Percentiles rank a stretch among this genome's conserved stretches.
Conservation (phyloP, 345 rosid species). For the Rhodomyrtus tomentosa region DNA sequence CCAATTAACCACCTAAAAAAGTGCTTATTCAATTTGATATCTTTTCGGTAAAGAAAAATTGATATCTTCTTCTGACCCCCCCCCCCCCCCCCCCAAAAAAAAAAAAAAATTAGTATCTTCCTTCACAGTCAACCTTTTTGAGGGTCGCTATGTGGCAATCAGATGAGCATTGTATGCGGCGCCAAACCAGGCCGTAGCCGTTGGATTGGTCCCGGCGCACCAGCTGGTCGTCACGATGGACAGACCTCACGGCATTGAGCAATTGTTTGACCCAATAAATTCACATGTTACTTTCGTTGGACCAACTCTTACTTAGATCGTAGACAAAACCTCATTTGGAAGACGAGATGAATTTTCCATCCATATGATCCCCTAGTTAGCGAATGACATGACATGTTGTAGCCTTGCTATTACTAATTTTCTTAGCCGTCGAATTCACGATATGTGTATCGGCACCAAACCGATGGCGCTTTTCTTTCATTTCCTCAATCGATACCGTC, state of each 20-base stretch:
- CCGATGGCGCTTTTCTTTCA: background rate
- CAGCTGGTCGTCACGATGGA: background rate
- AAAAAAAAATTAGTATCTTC: background rate
- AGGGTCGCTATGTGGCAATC: background rate
- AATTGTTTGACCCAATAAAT: background rate
- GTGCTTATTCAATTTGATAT: background rate
- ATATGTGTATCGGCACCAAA: background rate
- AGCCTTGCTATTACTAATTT: background rate
- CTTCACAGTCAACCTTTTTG: background rate
- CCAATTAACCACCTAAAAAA: background rate
- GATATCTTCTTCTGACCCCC: background rate
- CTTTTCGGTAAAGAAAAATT: too few species aligned
- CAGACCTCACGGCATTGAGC: background rate
- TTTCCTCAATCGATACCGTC: background rate
- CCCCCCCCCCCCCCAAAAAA: too few species aligned
- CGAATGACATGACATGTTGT: background rate
- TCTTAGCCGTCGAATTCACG: background rate
- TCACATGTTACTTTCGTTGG: background rate
- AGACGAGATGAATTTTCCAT: background rate
- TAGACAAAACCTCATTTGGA: background rate
- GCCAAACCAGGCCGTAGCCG: background rate
- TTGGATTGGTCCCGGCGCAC: background rate
- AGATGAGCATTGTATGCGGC: background rate
- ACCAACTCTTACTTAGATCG: background rate
- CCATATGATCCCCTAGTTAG: background rate